Base-by-base conservation (phyloP, 2,329 filamentous ascomycete genomes). In the Gremmenia infestans region DNA sequence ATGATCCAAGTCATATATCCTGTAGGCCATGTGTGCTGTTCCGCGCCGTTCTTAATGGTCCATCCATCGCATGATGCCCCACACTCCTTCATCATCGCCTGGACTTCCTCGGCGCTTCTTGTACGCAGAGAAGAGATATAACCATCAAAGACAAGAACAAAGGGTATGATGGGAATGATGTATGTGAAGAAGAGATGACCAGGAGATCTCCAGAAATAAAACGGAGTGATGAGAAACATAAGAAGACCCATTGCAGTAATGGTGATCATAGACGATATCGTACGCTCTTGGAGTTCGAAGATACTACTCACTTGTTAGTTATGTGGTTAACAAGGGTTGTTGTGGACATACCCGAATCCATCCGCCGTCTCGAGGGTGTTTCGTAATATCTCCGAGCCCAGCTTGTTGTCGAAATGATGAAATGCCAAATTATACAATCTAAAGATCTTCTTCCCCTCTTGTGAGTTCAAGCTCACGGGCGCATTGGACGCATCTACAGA, bases 391-490 rank as follows among this genome's bases (percentile, higher is more conserved):
- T 76, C 75, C 25, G 69, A 72, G 0, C 85, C 88, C 17, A 84
- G 71, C 4, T 72, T 72, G 65, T 91, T 85, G 59, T 84, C 79
- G 63, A 91, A 91, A 72, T 91, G 88, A 70, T 91, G 88, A 66
- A 92, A 92, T 1, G 86, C 81, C 2, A 90, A 75, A 67, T 86
- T 88, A 70, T 88, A 91, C 50, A 91, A 72, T 4, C 88, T 77
- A 67, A 90, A 87, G 22, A 88, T 74, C 46, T 74, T 79, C 65
- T 77, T 79, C 3, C 72, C 73, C 11, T 71, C 67, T 5, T 61
- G 65, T 17, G 62, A 64, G 48, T 81, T 71, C 35, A 85, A 69
- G 42, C 76, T 71, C 35, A 71, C 65, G n/a, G 85, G 81, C 1
- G 81, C 83, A 50, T 77, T 72, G 11, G 81, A 76, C 11, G 88